phyloP scores from a whole-genome alignment of 1,284 basidiomycete species.

The Rhodotorula mucilaginosa region DNA sequence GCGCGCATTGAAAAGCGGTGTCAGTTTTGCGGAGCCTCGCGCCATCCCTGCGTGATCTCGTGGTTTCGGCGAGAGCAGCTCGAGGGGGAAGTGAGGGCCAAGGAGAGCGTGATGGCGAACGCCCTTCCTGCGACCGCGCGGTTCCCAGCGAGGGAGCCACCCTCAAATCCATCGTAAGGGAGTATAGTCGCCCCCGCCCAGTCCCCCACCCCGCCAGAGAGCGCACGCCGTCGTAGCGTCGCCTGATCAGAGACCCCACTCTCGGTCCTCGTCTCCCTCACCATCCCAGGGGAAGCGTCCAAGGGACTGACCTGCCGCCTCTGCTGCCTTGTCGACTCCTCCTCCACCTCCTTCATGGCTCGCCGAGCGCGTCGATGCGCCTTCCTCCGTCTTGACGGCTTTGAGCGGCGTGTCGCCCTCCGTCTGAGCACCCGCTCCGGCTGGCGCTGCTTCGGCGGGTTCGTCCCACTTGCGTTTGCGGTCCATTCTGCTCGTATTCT shows the following conservation, averaged over 20 bases:
- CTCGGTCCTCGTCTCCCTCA: too few species aligned
- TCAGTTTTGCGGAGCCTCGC: not conserved
- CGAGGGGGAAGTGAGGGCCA: conserved; percentile 29
- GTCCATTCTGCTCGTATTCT: not conserved
- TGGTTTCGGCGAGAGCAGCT: too few species aligned
- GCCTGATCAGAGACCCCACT: too few species aligned
- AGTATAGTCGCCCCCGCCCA: too few species aligned
- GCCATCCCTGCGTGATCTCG: too few species aligned
- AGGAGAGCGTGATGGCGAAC: conserved; percentile 16
- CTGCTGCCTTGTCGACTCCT: conserved; percentile 60
- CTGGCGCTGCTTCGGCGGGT: conserved; percentile 50
- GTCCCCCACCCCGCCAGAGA: too few species aligned
- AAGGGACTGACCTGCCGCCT: conserved; percentile 65
- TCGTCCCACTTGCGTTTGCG: conserved; percentile 71
- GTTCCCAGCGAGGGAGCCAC: too few species aligned
- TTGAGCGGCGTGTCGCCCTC: conserved; percentile 40
- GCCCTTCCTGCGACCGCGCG: not conserved
- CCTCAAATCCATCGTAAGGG: too few species aligned
- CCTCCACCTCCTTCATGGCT: not conserved
- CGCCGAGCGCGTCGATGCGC: not conserved
- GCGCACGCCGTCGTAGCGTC: too few species aligned
- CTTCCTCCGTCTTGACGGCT: conserved; percentile 57
- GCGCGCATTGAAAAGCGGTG: not conserved
- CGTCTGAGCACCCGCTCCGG: not conserved
- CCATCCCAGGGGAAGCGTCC: too few species aligned